Percentiles rank a stretch among this genome's conserved stretches.
phyloP scores from a whole-genome alignment of 2,329 filamentous ascomycete genomes.

The Chrysosporium keratinophilum region DNA sequence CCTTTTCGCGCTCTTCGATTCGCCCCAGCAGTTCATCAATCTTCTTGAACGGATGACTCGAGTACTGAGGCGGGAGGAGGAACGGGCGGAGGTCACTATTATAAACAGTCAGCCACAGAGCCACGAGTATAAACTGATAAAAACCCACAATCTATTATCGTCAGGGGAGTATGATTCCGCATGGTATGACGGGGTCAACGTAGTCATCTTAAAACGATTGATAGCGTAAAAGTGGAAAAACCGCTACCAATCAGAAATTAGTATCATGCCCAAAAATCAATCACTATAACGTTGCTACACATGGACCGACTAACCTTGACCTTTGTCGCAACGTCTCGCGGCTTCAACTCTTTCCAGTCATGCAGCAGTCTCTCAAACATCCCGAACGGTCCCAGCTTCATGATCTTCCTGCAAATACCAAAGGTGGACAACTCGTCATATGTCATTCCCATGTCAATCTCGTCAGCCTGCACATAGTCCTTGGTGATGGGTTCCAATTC shows the following conservation, averaged over 20 bases:
- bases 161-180: constrained; percentile 39
- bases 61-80: constrained; percentile 28
- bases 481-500: constrained; percentile 56
- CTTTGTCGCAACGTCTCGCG: constrained; percentile 34
- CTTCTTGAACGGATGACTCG: constrained; percentile 14
- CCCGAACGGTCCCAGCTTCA: constrained; percentile 43
- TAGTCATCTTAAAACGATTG: constrained; percentile 53
- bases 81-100: constrained; percentile 46
- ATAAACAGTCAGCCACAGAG: constrained; percentile 20
- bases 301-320: constrained; percentile 23
- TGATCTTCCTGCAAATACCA: constrained; percentile 42
- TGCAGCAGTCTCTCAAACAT: constrained; percentile 44
- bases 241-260: not conserved
- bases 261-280: not conserved
- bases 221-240: constrained; percentile 34
- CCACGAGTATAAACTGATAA: not conserved
- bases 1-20: constrained; percentile 6
- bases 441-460: constrained; percentile 41
- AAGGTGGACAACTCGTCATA: constrained; percentile 46
- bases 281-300: not conserved
- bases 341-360: constrained; percentile 33
- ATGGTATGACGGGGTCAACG: constrained; percentile 47
- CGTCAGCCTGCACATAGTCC: constrained; percentile 46
- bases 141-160: constrained; percentile 19
- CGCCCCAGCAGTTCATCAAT: constrained; percentile 14